These are phyloP conservation scores for Gautieria morchelliformis DNA, from an alignment of 768 basidiomycete genomes.

Conservation along the genomic window DNA sequence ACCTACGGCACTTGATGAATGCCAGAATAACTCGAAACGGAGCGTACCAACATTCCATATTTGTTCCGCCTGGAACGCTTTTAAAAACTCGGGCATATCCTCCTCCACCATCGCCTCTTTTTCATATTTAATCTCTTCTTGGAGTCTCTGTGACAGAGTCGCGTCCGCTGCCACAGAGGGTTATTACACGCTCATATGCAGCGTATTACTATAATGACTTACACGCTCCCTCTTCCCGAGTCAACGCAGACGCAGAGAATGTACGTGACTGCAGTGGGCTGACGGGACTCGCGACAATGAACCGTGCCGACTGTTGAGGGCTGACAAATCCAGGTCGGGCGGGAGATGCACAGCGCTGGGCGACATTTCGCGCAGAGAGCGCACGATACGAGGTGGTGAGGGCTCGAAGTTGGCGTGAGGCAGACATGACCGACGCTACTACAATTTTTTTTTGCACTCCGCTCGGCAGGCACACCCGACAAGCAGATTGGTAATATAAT, in stretches of 20 bases:
- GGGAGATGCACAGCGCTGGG: neutral
- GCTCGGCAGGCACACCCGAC: neutral
- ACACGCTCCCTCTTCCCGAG: neutral
- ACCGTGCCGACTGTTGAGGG: neutral
- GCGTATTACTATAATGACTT: neutral
- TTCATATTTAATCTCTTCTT: slow-evolving; percentile 83
- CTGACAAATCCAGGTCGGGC: neutral
- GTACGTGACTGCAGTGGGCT: neutral
- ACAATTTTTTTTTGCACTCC: neutral
- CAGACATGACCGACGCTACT: neutral
- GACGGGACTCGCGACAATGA: neutral
- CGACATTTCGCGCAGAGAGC: neutral
- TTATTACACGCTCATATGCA: neutral
- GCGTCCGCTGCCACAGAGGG: slow-evolving; percentile 49
- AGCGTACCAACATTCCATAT: slow-evolving; percentile 61
- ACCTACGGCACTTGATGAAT: slow-evolving; percentile 34
- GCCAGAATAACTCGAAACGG: neutral
- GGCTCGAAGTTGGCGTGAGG: neutral
- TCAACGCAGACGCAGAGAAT: neutral
- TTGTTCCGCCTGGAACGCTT: slow-evolving; percentile 59
- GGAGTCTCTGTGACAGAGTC: slow-evolving; percentile 60
- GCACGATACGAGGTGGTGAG: neutral
- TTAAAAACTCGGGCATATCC: slow-evolving; percentile 65
- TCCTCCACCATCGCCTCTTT: slow-evolving; percentile 35
- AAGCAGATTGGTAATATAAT: no score